Conservation (phyloP, 352 stramenopile species). For the Peronospora farinosa region DNA sequence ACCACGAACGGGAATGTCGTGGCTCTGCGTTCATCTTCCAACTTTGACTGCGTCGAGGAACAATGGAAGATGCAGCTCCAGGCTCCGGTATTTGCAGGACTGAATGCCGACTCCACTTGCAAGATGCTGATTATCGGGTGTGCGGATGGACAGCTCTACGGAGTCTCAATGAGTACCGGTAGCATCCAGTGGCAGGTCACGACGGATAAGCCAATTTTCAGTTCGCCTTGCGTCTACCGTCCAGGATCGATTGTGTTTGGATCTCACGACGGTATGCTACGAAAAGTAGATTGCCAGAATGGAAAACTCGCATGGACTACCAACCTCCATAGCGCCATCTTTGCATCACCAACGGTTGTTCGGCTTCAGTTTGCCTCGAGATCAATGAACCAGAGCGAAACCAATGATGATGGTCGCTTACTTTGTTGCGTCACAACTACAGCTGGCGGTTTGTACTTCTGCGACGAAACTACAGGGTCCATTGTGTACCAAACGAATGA, state of each 20-base stretch:
- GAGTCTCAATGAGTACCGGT: slow-evolving; percentile 22
- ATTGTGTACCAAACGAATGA: slow-evolving; percentile 24
- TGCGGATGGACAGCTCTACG: slow-evolving; percentile 44
- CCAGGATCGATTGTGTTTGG: slow-evolving; percentile 30
- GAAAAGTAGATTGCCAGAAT: slow-evolving; percentile 28
- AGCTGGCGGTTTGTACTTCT: slow-evolving; percentile 32
- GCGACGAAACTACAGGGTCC: slow-evolving; percentile 34
- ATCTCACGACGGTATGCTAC: slow-evolving; percentile 46
- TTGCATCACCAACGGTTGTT: slow-evolving; percentile 41
- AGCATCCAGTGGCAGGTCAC: slow-evolving; percentile 27
- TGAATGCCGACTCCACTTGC: slow-evolving; percentile 18
- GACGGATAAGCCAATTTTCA: slow-evolving; percentile 54
- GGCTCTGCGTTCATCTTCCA: slow-evolving; percentile 9
- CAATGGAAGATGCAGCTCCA: slow-evolving; percentile 31
- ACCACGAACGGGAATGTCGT: slow-evolving; percentile 38
- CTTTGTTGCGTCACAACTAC: slow-evolving; percentile 44
- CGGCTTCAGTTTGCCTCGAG: background rate
- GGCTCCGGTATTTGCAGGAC: slow-evolving; percentile 50
- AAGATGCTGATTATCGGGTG: slow-evolving; percentile 40
- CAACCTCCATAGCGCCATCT: slow-evolving; percentile 30
- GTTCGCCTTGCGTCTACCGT: slow-evolving; percentile 41
- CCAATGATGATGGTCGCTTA: slow-evolving; percentile 1
- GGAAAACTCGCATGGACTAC: slow-evolving; percentile 36
- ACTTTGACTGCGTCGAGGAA: slow-evolving; percentile 4
- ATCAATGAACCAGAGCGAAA: background rate